These are phyloP conservation scores for Colletotrichum endophyticum DNA, from an alignment of 2,329 filamentous ascomycete genomes.

Conservation along the genomic window DNA sequence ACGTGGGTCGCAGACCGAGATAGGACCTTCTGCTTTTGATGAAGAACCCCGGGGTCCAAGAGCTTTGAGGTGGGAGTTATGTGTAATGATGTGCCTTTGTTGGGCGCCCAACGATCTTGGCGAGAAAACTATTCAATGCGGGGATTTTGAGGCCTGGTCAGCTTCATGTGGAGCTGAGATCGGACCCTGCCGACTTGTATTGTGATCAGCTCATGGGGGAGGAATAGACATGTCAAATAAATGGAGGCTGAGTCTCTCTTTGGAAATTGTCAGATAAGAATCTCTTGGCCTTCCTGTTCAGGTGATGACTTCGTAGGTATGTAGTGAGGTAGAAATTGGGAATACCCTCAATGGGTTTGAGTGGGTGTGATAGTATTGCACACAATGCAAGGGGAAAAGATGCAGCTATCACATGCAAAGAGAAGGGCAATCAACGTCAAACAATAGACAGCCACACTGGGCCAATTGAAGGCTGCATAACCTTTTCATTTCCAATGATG, in stretches of 20 bases:
- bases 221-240: neutral
- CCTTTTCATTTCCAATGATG: neutral
- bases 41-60: neutral
- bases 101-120: neutral
- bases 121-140: neutral
- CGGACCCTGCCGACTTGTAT: neutral
- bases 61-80: neutral
- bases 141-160: neutral
- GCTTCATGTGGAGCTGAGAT: neutral
- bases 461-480: neutral
- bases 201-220: neutral
- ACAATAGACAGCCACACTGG: neutral
- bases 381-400: neutral
- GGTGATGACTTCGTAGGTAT: neutral
- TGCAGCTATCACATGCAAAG: neutral
- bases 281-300: neutral
- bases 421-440: neutral
- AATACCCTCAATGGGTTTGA: neutral
- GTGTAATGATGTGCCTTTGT: neutral
- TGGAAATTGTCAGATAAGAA: neutral
- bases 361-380: neutral
- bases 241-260: neutral
- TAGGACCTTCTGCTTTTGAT: constrained; percentile 4
- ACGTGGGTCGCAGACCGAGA: neutral
- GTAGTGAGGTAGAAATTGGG: neutral